Conservation (phyloP, 2,329 filamentous ascomycete genomes). For the Colletotrichum sp. region DNA sequence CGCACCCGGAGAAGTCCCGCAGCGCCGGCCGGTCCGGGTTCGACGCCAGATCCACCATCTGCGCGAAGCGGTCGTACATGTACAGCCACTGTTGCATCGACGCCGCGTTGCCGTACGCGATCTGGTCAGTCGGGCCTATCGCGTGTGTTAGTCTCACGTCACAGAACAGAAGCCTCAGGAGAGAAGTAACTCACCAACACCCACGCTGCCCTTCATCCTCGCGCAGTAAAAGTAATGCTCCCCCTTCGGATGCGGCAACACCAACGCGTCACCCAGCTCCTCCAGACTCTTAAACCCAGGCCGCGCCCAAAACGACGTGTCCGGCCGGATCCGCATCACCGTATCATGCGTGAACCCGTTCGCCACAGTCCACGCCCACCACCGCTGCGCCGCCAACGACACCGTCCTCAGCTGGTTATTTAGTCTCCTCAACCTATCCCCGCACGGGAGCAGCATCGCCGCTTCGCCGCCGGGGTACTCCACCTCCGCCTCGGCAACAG, state of each 20-base stretch:
- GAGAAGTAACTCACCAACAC: slow-evolving; percentile 25
- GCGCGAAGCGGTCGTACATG: slow-evolving; percentile 16
- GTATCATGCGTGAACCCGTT: slow-evolving; percentile 15
- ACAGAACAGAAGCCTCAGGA: too few relatives aligned
- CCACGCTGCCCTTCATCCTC: slow-evolving; percentile 12
- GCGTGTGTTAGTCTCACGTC: too few relatives aligned
- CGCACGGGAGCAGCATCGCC: slow-evolving; percentile 5
- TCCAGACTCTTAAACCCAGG: slow-evolving; percentile 13
- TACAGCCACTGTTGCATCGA: slow-evolving; percentile 22
- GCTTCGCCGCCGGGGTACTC: slow-evolving; percentile 12
- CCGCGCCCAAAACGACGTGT: slow-evolving; percentile 8
- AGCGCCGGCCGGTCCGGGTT: slow-evolving; percentile 7
- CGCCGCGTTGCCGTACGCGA: slow-evolving; percentile 21
- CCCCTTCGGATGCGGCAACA: slow-evolving; percentile 17
- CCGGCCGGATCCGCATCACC: slow-evolving; percentile 16
- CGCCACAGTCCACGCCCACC: slow-evolving; percentile 19
- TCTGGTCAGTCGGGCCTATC: slow-evolving; percentile 18
- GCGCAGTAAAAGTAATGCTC: slow-evolving; percentile 22
- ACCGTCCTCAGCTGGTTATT: slow-evolving; percentile 19
- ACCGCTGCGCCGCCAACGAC: background rate
- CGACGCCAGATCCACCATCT: slow-evolving; percentile 20
- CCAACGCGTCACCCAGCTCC: slow-evolving; percentile 12
- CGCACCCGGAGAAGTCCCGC: slow-evolving; percentile 21
- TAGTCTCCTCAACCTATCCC: background rate
- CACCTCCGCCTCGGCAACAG: background rate